Conservation (phyloP, 306 rosid species). For the Begonia peltatifolia region DNA sequence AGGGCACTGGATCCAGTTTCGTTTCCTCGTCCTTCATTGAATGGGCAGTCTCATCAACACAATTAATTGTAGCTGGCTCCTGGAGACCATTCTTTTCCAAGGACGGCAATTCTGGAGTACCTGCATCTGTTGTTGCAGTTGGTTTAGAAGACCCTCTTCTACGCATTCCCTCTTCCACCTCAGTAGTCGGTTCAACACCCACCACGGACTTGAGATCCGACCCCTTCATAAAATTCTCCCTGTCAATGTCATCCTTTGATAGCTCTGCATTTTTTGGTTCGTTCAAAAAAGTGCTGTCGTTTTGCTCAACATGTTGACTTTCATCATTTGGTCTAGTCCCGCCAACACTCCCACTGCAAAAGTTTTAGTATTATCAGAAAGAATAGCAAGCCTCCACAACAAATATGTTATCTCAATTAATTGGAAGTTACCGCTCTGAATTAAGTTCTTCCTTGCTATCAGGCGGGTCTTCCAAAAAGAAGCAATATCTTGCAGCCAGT, state of each 20-base stretch:
- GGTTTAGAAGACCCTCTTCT: constrained; percentile 29
- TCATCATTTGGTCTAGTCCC: constrained; percentile 34
- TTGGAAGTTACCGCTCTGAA: constrained; percentile 37
- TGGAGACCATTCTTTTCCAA: constrained; percentile 31
- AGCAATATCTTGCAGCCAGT: constrained; percentile 67
- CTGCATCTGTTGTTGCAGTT: constrained; percentile 21
- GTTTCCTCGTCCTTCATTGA: constrained; percentile 17
- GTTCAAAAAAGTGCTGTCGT: constrained; percentile 19
- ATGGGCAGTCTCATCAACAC: constrained; percentile 20
- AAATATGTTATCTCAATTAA: constrained; percentile 1
- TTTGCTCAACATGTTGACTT: constrained; percentile 23
- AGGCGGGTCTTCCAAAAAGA: constrained; percentile 66
- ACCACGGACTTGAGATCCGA: constrained; percentile 28
- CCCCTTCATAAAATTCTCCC: constrained; percentile 17
- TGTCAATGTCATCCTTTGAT: constrained; percentile 26
- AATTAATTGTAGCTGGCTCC: constrained; percentile 21
- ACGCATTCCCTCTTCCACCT: constrained; percentile 17
- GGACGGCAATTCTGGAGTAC: constrained; percentile 23
- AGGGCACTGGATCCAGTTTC: constrained; percentile 18
- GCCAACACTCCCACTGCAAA: constrained; percentile 19
- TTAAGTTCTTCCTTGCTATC: constrained; percentile 32
- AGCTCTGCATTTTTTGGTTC: constrained; percentile 25
- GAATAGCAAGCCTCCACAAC: constrained; percentile 8
- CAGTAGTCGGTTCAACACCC: constrained; percentile 28
- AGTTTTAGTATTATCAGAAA: constrained; percentile 16